A percentile compares a stretch with the other conserved stretches of the same genome.
phyloP scores from a whole-genome alignment of 1,284 basidiomycete species.

The Cystobasidiaceae sp. region DNA sequence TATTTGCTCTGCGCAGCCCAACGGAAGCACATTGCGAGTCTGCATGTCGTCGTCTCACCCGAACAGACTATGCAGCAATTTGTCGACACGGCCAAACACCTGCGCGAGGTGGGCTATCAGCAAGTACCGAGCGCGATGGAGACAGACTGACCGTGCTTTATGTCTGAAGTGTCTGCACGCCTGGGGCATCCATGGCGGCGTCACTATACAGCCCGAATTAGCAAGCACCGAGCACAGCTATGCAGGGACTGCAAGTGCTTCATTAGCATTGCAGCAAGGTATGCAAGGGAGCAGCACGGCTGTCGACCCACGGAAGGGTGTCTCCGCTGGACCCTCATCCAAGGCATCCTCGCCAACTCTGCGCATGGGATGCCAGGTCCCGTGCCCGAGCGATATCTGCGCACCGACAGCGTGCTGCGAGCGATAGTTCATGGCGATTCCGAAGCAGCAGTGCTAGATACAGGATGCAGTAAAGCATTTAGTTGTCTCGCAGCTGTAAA shows the following conservation, averaged over 20 bases:
- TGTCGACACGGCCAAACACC: background rate
- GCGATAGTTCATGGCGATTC: too few species aligned
- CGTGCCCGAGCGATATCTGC: background rate
- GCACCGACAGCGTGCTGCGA: background rate
- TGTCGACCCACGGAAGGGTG: background rate
- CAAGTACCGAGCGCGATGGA: background rate
- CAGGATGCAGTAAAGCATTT: too few species aligned
- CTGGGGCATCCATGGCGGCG: slow-evolving; percentile 21
- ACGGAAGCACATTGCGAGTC: slow-evolving; percentile 18
- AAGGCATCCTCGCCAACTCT: background rate
- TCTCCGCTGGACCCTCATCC: background rate
- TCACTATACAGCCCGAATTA: slow-evolving; percentile 15
- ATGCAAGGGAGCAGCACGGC: background rate
- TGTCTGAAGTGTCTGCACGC: slow-evolving; percentile 16
- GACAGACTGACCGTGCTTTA: background rate
- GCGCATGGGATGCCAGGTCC: background rate
- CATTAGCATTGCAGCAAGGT: background rate
- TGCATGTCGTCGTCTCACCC: slow-evolving; percentile 12
- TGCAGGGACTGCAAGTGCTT: background rate
- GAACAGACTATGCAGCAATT: slow-evolving; percentile 11
- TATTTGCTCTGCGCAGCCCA: slow-evolving; percentile 1
- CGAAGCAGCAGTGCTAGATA: too few species aligned
- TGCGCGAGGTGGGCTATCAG: background rate
- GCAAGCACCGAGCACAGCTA: background rate
- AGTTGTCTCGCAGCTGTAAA: too few species aligned